These are phyloP conservation scores for Hypomontagnella monticulosa DNA, from an alignment of 495 filamentous ascomycete genomes.

Conservation along the genomic window DNA sequence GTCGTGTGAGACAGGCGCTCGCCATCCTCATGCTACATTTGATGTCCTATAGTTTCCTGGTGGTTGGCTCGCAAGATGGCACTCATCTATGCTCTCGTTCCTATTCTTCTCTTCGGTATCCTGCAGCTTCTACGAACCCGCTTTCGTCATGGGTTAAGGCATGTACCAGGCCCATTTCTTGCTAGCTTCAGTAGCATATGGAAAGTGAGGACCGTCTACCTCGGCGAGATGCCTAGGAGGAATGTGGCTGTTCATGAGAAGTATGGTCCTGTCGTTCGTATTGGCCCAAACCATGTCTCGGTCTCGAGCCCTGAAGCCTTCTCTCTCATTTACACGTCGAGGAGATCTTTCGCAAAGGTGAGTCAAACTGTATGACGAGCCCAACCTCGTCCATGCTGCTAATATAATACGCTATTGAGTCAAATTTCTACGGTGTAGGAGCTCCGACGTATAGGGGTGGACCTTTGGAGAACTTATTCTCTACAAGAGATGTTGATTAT, in stretches of 20 bases:
- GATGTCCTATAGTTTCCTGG: too few relatives aligned
- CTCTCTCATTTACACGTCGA: conserved; percentile 19
- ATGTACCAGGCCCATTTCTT: conserved; percentile 1
- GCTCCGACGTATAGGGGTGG: conserved; percentile 12
- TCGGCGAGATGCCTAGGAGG: conserved; percentile 21
- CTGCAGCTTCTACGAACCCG: conserved; percentile 6
- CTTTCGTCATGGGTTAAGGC: not conserved
- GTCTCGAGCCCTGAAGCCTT: conserved; percentile 27
- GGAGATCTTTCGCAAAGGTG: conserved; percentile 13
- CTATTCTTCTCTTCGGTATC: too few relatives aligned
- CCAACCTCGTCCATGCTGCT: not conserved
- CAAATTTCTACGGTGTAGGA: conserved; percentile 9
- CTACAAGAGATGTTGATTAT: conserved; percentile 8
- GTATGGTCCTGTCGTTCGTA: conserved; percentile 41
- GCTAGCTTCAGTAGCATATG: conserved; percentile 31
- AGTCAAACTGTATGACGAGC: not conserved
- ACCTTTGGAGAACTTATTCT: conserved; percentile 25
- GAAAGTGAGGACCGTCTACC: conserved; percentile 19
- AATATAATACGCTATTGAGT: not conserved
- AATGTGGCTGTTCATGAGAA: conserved; percentile 26
- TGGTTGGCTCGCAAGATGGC: not conserved
- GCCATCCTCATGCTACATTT: too few relatives aligned
- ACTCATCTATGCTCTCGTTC: too few relatives aligned
- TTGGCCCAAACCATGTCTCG: conserved; percentile 45
- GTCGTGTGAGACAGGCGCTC: too few relatives aligned